Evolutionary conservation across 2,329 filamentous ascomycete genomes (phyloP).

Genomic region (Exophiala alcalophila): DNA sequence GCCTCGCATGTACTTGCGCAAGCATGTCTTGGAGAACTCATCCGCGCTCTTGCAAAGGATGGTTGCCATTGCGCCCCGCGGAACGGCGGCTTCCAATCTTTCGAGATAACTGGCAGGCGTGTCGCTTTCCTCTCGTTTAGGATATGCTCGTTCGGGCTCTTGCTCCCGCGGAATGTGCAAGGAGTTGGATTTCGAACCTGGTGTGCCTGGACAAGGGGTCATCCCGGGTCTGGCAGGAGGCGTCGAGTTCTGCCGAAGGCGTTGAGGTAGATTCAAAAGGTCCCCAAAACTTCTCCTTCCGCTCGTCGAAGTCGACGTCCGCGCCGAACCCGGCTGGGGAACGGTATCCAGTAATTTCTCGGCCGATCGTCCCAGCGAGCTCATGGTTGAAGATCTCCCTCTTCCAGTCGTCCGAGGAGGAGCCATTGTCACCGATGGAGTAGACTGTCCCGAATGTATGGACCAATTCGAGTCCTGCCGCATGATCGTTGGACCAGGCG

Average conservation of each 20-base stretch:
- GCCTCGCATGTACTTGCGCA: slow-evolving; percentile 91
- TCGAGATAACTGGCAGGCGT: slow-evolving; percentile 85
- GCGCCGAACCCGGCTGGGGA: slow-evolving; percentile 53
- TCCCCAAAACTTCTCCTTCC: slow-evolving; percentile 92
- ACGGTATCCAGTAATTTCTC: slow-evolving; percentile 59
- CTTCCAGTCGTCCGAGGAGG: slow-evolving; percentile 60
- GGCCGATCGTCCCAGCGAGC: slow-evolving; percentile 71
- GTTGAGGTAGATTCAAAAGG: slow-evolving; percentile 69
- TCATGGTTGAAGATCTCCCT: slow-evolving; percentile 84
- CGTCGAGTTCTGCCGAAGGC: slow-evolving; percentile 79
- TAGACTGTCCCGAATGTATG: slow-evolving; percentile 62
- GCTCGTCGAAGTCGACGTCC: slow-evolving; percentile 78
- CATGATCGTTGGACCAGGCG: slow-evolving; percentile 46
- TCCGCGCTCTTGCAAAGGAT: slow-evolving; percentile 84
- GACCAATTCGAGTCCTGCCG: slow-evolving; percentile 62
- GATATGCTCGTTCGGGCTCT: slow-evolving; percentile 57
- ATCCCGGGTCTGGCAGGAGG: slow-evolving; percentile 65
- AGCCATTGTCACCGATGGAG: slow-evolving; percentile 57
- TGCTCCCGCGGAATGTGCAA: slow-evolving; percentile 72
- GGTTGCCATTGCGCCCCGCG: slow-evolving; percentile 77
- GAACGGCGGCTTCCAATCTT: slow-evolving; percentile 75
- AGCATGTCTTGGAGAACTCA: slow-evolving; percentile 73
- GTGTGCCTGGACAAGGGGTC: slow-evolving; percentile 59
- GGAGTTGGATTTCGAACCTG: slow-evolving; percentile 78
- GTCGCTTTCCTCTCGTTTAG: slow-evolving; percentile 80